Evolutionary conservation across 2,329 filamentous ascomycete species (phyloP).

Genomic region (Apiospora phragmitis): DNA sequence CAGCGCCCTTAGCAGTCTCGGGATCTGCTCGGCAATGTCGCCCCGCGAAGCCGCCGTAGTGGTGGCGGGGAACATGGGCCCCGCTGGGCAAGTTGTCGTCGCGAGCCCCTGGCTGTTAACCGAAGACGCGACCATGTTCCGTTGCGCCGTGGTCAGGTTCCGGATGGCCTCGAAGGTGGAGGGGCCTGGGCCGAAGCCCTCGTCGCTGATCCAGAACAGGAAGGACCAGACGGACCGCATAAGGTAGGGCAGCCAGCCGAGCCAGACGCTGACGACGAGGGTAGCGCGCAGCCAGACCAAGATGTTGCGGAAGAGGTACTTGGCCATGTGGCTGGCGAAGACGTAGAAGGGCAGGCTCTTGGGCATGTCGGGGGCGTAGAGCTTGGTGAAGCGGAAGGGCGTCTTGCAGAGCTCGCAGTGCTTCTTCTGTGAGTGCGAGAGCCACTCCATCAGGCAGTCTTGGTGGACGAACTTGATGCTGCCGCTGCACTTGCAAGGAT

Average conservation of each 20-base stretch:
- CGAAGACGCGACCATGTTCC: conserved; percentile 25
- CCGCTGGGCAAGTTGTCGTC: conserved; percentile 38
- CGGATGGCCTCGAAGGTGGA: conserved; percentile 29
- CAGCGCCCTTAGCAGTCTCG: conserved; percentile 15
- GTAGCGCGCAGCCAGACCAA: conserved; percentile 76
- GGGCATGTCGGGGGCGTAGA: conserved; percentile 95
- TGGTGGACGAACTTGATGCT: conserved; percentile 99
- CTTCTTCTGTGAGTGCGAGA: conserved; percentile 98
- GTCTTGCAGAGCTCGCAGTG: conserved; percentile 99
- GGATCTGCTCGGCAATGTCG: conserved; percentile 36
- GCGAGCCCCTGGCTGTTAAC: conserved; percentile 19
- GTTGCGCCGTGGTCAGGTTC: conserved; percentile 25
- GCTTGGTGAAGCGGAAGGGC: conserved; percentile 94
- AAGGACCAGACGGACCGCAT: conserved; percentile 93
- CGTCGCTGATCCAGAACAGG: conserved; percentile 93
- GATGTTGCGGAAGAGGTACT: conserved; percentile 71
- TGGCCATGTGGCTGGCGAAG: conserved; percentile 75
- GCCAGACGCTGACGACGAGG: conserved; percentile 84
- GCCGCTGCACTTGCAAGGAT: conserved; percentile 97
- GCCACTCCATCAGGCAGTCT: conserved; percentile 97
- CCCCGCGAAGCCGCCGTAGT: conserved; percentile 40
- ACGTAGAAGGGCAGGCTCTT: conserved; percentile 75
- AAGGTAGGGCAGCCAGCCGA: conserved; percentile 82
- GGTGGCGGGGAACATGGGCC: conserved; percentile 37
- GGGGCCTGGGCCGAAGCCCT: conserved; percentile 50